Conservation (phyloP, 1,284 basidiomycete species). For the Sanguinoderma infundibulare region DNA sequence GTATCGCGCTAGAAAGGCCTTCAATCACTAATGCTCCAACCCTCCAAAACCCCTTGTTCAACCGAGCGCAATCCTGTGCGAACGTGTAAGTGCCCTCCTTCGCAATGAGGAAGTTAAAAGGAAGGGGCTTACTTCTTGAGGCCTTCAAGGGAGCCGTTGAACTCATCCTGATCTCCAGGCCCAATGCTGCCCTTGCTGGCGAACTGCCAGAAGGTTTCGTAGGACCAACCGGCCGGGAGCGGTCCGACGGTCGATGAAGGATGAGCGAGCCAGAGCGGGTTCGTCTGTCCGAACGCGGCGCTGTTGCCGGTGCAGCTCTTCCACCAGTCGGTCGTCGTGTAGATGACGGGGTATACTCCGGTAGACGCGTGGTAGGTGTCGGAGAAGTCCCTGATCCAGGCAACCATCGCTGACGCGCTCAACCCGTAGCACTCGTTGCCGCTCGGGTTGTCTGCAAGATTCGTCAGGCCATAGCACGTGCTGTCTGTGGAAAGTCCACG, state of each 20-base stretch:
- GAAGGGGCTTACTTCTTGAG: constrained; percentile 34
- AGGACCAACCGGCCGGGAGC: constrained; percentile 60
- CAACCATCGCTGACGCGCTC: constrained; percentile 56
- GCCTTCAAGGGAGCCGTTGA: constrained; percentile 48
- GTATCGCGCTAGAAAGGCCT: too few species aligned
- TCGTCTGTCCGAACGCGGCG: constrained; percentile 49
- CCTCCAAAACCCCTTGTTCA: neutral
- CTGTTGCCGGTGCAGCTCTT: constrained; percentile 65
- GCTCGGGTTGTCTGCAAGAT: constrained; percentile 51
- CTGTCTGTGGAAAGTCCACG: constrained; percentile 17
- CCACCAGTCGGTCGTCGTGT: constrained; percentile 73
- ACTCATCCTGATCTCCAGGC: constrained; percentile 62
- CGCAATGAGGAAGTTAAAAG: too few species aligned
- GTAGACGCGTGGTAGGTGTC: constrained; percentile 61
- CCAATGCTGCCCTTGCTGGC: constrained; percentile 50
- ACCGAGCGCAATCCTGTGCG: neutral
- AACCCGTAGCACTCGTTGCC: constrained; percentile 62
- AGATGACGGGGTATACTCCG: constrained; percentile 58
- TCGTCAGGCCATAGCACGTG: neutral
- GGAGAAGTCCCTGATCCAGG: constrained; percentile 67
- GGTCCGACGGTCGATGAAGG: constrained; percentile 53
- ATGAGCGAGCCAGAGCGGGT: constrained; percentile 64
- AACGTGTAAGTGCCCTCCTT: neutral
- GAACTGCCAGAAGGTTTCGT: constrained; percentile 47
- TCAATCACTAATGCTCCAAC: neutral